Evolutionary conservation across 2,329 filamentous ascomycete genomes (phyloP).

Genomic region (Fusarium setosum): DNA sequence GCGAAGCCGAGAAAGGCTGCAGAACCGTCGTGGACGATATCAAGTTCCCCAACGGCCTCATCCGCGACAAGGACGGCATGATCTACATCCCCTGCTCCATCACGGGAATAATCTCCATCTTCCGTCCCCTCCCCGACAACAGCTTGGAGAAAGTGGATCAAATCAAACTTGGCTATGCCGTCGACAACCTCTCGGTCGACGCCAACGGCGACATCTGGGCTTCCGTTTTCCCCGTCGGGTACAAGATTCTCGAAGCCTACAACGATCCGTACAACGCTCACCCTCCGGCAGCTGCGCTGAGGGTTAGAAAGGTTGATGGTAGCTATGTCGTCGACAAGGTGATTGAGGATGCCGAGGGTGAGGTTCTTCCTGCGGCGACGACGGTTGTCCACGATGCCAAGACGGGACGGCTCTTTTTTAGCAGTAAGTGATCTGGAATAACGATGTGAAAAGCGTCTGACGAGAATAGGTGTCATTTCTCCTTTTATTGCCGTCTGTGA

Average conservation of each 20-base stretch:
- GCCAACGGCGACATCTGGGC: constrained; percentile 33
- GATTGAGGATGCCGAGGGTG: constrained; percentile 33
- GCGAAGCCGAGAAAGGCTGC: constrained; percentile 34
- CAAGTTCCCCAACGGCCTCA: constrained; percentile 48
- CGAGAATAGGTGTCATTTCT: constrained; percentile 32
- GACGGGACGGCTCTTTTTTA: constrained; percentile 37
- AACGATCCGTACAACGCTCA: constrained; percentile 25
- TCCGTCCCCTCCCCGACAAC: constrained; percentile 2
- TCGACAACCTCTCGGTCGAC: constrained; percentile 40
- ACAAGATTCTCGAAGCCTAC: constrained; percentile 22
- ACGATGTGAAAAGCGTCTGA: background rate
- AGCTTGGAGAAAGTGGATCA: constrained; percentile 21
- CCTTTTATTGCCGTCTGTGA: constrained; percentile 39
- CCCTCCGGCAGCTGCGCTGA: constrained; percentile 17
- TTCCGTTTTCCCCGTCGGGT: constrained; percentile 24
- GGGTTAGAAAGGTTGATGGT: constrained; percentile 2
- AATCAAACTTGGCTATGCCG: constrained; percentile 9
- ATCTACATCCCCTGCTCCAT: constrained; percentile 47
- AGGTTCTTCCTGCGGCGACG: constrained; percentile 32
- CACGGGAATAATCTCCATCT: constrained; percentile 32
- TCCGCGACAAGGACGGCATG: constrained; percentile 34
- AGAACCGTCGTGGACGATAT: constrained; percentile 34
- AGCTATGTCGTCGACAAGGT: constrained; percentile 35
- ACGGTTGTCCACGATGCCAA: constrained; percentile 39
- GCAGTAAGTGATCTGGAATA: constrained; percentile 18